These are phyloP conservation scores for Vigna hirtella DNA, from an alignment of 306 rosid species.

Conservation along the genomic window DNA sequence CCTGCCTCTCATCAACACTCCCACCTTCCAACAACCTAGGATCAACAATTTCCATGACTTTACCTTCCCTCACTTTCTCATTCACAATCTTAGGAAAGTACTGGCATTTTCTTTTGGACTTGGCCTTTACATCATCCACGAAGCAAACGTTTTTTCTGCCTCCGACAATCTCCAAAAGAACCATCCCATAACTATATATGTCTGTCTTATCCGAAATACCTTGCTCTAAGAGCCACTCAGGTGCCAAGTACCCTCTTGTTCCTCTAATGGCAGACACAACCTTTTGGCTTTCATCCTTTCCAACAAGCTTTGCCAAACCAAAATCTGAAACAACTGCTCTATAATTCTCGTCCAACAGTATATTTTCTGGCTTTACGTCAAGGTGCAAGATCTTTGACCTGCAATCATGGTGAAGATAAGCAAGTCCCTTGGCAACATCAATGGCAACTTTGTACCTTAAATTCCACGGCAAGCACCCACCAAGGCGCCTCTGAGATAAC, in stretches of 20 bases:
- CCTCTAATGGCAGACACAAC: slow-evolving; percentile 71
- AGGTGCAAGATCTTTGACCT: slow-evolving; percentile 78
- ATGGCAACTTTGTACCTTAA: slow-evolving; percentile 67
- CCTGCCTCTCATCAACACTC: slow-evolving; percentile 63
- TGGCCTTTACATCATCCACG: slow-evolving; percentile 41
- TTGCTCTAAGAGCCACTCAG: slow-evolving; percentile 81
- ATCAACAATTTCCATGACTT: slow-evolving; percentile 72
- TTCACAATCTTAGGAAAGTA: slow-evolving; percentile 71
- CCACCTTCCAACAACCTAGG: slow-evolving; percentile 54
- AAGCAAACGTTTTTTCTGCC: slow-evolving; percentile 62
- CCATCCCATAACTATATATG: slow-evolving; percentile 86
- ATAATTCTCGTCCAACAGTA: slow-evolving; percentile 71
- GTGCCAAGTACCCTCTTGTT: slow-evolving; percentile 85
- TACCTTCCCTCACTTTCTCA: slow-evolving; percentile 73
- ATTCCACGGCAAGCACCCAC: slow-evolving; percentile 77
- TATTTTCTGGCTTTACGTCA: slow-evolving; percentile 85
- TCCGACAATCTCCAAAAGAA: slow-evolving; percentile 76
- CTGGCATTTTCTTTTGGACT: slow-evolving; percentile 55
- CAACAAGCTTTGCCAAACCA: slow-evolving; percentile 77
- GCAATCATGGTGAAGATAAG: slow-evolving; percentile 86
- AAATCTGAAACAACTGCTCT: slow-evolving; percentile 72
- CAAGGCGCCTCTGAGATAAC: slow-evolving; percentile 8
- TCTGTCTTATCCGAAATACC: slow-evolving; percentile 82
- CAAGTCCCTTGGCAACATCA: slow-evolving; percentile 79
- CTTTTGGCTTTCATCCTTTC: slow-evolving; percentile 63